phyloP scores from a whole-genome alignment of 805 yeast genomes.

The Starmerella sirachaensis region DNA sequence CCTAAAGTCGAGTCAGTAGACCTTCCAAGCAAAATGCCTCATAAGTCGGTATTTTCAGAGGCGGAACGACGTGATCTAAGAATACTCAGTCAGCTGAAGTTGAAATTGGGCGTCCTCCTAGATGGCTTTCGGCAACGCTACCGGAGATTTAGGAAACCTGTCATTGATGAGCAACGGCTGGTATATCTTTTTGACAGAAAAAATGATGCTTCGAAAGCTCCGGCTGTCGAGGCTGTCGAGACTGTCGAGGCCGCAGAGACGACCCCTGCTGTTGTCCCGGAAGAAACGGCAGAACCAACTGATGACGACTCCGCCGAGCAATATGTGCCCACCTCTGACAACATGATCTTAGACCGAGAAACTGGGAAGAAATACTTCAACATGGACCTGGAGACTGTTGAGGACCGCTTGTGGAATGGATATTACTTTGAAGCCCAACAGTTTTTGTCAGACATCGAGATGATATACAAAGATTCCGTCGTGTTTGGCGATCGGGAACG shows the following conservation, averaged over 20 bases:
- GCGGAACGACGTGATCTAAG: constrained; percentile 52
- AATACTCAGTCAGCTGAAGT: constrained; percentile 70
- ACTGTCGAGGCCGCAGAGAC: constrained; percentile 10
- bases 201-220: not conserved
- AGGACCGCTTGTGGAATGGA: constrained; percentile 95
- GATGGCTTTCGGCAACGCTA: constrained; percentile 78
- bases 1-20: not conserved
- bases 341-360: constrained; percentile 68
- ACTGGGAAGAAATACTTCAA: constrained; percentile 67
- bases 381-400: constrained; percentile 88
- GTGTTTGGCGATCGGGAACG: constrained; percentile 75
- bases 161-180: constrained; percentile 64
- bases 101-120: constrained; percentile 77
- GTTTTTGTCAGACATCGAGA: constrained; percentile 69
- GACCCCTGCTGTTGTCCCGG: not conserved
- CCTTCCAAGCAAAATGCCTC: not conserved
- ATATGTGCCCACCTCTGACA: constrained; percentile 36
- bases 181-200: constrained; percentile 58
- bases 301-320: constrained; percentile 29
- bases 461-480: constrained; percentile 69
- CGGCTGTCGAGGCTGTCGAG: not conserved
- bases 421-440: constrained; percentile 87
- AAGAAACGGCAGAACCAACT: not conserved
- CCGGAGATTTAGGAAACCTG: constrained; percentile 81
- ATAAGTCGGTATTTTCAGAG: constrained; percentile 11